phyloP scores from a whole-genome alignment of 306 rosid genomes.

The Senna tora region DNA sequence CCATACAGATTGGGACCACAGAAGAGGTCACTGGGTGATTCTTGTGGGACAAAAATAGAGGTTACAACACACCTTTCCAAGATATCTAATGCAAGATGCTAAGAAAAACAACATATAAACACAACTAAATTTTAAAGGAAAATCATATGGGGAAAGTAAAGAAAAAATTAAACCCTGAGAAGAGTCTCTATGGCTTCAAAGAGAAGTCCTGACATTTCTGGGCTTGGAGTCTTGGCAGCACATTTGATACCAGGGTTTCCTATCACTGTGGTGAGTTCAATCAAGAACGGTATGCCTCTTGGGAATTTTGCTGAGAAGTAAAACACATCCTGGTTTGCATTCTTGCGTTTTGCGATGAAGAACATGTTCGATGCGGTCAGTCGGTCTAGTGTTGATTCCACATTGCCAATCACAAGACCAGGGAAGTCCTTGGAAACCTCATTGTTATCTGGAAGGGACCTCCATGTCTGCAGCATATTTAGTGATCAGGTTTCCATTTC shows the following conservation, averaged over 20 bases:
- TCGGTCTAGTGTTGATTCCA: constrained; percentile 69
- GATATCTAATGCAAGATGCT: constrained; percentile 45
- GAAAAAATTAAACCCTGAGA: constrained; percentile 57
- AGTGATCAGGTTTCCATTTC: constrained; percentile 29
- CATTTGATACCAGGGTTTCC: constrained; percentile 84
- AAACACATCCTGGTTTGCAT: constrained; percentile 93
- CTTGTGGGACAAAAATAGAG: constrained; percentile 5
- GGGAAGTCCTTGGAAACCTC: constrained; percentile 90
- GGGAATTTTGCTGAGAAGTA: constrained; percentile 92
- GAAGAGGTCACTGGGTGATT: constrained; percentile 28
- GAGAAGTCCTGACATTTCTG: constrained; percentile 77
- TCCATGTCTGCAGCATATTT: constrained; percentile 78
- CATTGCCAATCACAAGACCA: constrained; percentile 53
- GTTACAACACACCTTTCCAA: constrained; percentile 35
- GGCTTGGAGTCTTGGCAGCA: constrained; percentile 93
- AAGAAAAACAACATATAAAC: constrained; percentile 40
- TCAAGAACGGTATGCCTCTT: constrained; percentile 72
- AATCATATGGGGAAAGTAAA: not conserved
- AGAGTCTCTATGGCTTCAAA: constrained; percentile 85
- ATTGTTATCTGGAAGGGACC: constrained; percentile 95
- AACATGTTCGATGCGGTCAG: constrained; percentile 79
- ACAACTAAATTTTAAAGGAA: constrained; percentile 33
- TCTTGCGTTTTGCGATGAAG: constrained; percentile 89
- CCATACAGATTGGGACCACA: constrained; percentile 30
- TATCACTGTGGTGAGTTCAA: constrained; percentile 74